These are phyloP conservation scores for Henckelia pumila DNA, from an alignment of 257 asterid genomes.

Conservation along the genomic window DNA sequence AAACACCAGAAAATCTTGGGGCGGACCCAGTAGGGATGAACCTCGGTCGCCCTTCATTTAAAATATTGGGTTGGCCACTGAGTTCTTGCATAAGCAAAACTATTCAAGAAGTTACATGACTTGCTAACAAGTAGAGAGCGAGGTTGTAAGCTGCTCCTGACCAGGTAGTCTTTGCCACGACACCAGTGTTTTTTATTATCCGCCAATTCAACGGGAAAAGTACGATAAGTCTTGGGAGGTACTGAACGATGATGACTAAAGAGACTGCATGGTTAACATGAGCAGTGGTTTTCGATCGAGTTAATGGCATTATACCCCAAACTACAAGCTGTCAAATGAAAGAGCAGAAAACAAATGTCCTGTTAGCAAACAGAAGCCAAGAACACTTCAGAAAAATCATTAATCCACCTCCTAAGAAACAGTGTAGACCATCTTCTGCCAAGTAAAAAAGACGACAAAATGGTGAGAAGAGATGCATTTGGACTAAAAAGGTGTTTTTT, in stretches of 20 bases:
- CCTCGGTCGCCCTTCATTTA: background rate
- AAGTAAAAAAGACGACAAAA: background rate
- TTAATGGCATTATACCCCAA: slow-evolving; percentile 68
- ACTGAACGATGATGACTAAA: slow-evolving; percentile 75
- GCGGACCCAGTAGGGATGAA: background rate
- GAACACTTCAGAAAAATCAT: background rate
- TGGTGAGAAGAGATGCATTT: background rate
- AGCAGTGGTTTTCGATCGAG: slow-evolving; percentile 33
- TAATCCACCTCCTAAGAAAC: background rate
- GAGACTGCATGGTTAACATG: slow-evolving; percentile 64
- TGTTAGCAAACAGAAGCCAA: slow-evolving; percentile 5
- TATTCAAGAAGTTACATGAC: slow-evolving; percentile 58
- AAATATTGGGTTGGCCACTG: background rate
- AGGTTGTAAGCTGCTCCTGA: slow-evolving; percentile 92
- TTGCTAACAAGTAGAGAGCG: slow-evolving; percentile 67
- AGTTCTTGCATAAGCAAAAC: background rate
- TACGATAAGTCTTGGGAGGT: slow-evolving; percentile 68
- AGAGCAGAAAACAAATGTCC: slow-evolving; percentile 3
- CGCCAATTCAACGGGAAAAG: slow-evolving; percentile 65
- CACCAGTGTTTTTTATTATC: slow-evolving; percentile 77
- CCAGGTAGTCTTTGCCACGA: slow-evolving; percentile 84
- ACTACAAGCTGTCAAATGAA: slow-evolving; percentile 52
- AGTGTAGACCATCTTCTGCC: background rate
- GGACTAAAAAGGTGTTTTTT: too few species aligned
- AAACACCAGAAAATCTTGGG: background rate